Evolutionary conservation across 495 filamentous ascomycete genomes (phyloP).

Genomic region (Penicillium flavigenum): DNA sequence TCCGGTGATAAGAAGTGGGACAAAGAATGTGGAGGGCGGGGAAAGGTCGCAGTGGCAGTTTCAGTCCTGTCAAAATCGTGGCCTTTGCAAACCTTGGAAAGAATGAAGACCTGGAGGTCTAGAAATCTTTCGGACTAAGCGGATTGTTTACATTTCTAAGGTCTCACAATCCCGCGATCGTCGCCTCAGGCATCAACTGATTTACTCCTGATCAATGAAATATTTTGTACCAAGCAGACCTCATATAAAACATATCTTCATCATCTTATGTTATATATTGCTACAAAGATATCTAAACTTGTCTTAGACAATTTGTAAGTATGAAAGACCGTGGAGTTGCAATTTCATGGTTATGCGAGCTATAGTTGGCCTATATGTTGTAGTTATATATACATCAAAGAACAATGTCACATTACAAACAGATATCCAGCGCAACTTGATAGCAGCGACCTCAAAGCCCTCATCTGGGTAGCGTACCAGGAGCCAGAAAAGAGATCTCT

Average conservation of each 20-base stretch:
- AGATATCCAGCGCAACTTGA: not conserved
- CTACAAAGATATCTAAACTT: not conserved
- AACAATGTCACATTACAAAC: not conserved
- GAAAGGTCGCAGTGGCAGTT: constrained; percentile 2
- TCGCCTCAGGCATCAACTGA: constrained; percentile 25
- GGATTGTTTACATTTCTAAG: constrained; percentile 29
- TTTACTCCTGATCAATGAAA: not conserved
- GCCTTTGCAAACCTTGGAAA: not conserved
- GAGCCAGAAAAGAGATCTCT: not conserved
- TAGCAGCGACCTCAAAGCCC: not conserved
- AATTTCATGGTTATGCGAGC: not conserved
- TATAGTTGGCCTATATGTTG: not conserved
- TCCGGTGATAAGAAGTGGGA: constrained; percentile 3
- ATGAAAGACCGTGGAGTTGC: not conserved
- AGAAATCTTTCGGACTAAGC: constrained; percentile 8
- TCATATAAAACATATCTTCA: not conserved
- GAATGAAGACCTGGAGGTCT: not conserved
- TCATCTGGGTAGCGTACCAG: not conserved
- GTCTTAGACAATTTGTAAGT: not conserved
- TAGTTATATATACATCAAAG: constrained; percentile 6
- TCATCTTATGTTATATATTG: not conserved
- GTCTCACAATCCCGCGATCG: constrained; percentile 19
- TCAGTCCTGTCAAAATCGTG: constrained; percentile 5
- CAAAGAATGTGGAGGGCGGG: constrained; percentile 17
- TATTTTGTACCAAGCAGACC: not conserved